Evolutionary conservation across 2,329 filamentous ascomycete species (phyloP).

Genomic region (Metarhizium anisopliae): DNA sequence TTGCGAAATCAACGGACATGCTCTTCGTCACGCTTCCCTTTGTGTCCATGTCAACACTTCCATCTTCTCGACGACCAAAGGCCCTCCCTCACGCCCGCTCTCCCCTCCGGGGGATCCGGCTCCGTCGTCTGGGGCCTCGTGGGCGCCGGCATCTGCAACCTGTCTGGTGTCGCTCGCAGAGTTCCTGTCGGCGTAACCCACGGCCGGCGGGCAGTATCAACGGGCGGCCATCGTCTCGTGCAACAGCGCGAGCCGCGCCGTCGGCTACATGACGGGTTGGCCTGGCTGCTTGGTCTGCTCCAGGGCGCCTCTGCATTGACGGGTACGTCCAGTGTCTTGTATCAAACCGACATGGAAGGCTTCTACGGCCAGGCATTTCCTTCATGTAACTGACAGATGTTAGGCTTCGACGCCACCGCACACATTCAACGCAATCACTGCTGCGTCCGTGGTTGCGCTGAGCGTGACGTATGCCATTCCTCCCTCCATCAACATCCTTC

Average conservation of each 20-base stretch:
- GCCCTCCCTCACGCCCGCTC: slow-evolving; percentile 34
- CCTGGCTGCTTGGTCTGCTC: slow-evolving; percentile 46
- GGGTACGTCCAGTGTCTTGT: slow-evolving; percentile 7
- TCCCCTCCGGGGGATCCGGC: slow-evolving; percentile 63
- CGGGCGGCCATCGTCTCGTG: slow-evolving; percentile 61
- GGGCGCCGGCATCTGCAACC: slow-evolving; percentile 57
- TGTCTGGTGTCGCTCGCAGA: slow-evolving; percentile 55
- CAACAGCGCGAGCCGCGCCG: slow-evolving; percentile 48
- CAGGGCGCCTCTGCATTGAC: slow-evolving; percentile 42
- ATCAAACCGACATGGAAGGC: too few relatives aligned
- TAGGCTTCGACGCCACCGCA: slow-evolving; percentile 37
- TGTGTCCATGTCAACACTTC: too few relatives aligned
- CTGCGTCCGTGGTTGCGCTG: slow-evolving; percentile 64
- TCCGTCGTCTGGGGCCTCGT: slow-evolving; percentile 64
- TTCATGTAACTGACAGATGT: not conserved
- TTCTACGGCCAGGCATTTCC: too few relatives aligned
- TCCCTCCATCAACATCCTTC: slow-evolving; percentile 57
- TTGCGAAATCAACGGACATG: too few relatives aligned
- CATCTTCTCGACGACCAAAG: slow-evolving; percentile 26
- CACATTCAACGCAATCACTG: slow-evolving; percentile 63
- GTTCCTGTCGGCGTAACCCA: slow-evolving; percentile 57
- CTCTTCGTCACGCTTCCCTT: too few relatives aligned
- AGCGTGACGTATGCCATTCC: slow-evolving; percentile 70
- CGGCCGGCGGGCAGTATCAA: slow-evolving; percentile 57
- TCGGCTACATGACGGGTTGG: slow-evolving; percentile 62